Conservation (phyloP, 2,329 filamentous ascomycete species). For the Chaetomium olivaceum region DNA sequence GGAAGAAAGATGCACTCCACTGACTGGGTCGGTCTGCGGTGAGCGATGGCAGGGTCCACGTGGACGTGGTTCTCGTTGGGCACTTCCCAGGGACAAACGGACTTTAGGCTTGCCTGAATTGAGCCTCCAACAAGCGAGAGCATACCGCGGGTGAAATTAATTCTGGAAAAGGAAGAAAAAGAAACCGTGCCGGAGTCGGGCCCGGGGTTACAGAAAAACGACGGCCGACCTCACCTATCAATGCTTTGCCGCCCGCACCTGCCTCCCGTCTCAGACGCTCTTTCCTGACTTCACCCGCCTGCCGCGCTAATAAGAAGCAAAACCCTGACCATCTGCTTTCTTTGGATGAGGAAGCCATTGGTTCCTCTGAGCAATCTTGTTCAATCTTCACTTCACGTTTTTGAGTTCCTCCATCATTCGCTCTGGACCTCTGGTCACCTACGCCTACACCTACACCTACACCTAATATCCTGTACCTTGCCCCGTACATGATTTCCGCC, state of each 20-base stretch:
- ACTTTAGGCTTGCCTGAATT: slow-evolving; percentile 18
- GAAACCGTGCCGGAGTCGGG: slow-evolving; percentile 7
- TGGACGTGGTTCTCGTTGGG: slow-evolving; percentile 17
- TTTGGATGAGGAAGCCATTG: neutral
- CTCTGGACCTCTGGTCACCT: neutral
- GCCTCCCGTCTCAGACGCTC: neutral
- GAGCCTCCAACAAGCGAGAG: slow-evolving; percentile 17
- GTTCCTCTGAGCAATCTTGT: neutral
- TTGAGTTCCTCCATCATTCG: neutral
- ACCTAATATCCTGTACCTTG: neutral
- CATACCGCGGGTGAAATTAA: slow-evolving; percentile 16
- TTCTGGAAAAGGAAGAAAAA: slow-evolving; percentile 10
- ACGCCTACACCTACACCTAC: neutral
- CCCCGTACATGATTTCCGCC: neutral
- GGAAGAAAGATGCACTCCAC: slow-evolving; percentile 16
- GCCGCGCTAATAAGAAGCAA: slow-evolving; percentile 8
- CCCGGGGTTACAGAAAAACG: neutral
- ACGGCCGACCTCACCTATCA: slow-evolving; percentile 1
- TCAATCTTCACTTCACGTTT: neutral
- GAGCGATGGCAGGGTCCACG: slow-evolving; percentile 26
- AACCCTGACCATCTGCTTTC: neutral
- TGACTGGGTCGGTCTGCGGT: slow-evolving; percentile 26
- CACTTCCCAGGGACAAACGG: slow-evolving; percentile 8
- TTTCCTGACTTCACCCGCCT: slow-evolving; percentile 9
- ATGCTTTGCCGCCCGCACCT: neutral